Base-by-base conservation (phyloP, 805 yeast genomes). In the Wickerhamiella azymoides region DNA sequence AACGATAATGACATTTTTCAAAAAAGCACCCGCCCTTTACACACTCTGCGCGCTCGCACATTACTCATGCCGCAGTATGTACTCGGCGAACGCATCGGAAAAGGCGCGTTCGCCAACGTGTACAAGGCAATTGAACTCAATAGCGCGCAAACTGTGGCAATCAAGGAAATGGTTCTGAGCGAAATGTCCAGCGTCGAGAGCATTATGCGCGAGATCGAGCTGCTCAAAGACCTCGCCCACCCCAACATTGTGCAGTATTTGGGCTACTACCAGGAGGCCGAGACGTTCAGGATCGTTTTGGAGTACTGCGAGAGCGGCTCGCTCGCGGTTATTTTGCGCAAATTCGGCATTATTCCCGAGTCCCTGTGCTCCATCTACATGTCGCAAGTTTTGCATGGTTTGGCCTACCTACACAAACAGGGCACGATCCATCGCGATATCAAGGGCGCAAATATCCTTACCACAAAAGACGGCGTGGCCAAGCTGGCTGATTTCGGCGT, bases 21-120 rank as follows among this genome's bases (percentile, higher is more conserved):
- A n/a, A n/a, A n/a, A n/a, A n/a, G n/a, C n/a, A n/a, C n/a, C n/a
- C n/a, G n/a, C n/a, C n/a, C n/a, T n/a, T n/a, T n/a, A n/a, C n/a
- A n/a, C n/a, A n/a, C 13, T 26, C 28, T 26, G 10, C 16, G 16
- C 33, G 4, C 24, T 5, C 6, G 24, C 24, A 7, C 24, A 21
- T 30, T 30, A 30, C 33, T 30, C 33, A 30, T 30, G 33, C 33
- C 33, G 14, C 33, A 30, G 46, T 58, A 64, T 54, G 54, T 64
- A 2, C 51, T 67, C 14, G 71, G 71, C 40, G 80, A 77, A 40
- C 71, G 80, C 32, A 68, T 92, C 2, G 98, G 97, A 2, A 74
- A 74, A 49, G 98, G 98, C 1, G 96, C 96, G 0, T 86, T 77
- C 59, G 97, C 96, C 1, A 74, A 75, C 35, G 96, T 89, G 3